Evolutionary conservation across 768 basidiomycete genomes (phyloP), one percentile per base, ranked within the genome.

Genomic region (Trametopsis cervina): DNA sequence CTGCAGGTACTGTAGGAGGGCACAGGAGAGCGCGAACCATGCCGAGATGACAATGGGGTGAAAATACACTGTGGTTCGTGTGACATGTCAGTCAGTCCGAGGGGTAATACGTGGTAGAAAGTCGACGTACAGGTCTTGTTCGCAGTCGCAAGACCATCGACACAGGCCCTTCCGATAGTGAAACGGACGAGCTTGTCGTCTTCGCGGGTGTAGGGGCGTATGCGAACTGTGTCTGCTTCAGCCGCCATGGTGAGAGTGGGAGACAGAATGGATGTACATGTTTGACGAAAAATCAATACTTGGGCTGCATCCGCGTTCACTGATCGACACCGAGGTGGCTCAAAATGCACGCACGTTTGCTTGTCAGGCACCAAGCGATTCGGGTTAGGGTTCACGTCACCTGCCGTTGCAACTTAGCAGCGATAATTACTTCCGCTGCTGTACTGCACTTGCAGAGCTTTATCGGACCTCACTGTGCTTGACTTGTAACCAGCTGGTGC

Each of bases 121-220:
- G 27, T 18, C 38, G 37, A 64, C 70, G 40, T 53, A 81, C 86
- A 69, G 63, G 65, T 68, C 50, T 65, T 71, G 59, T 90, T 90
- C 17, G 87, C 88, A 9, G 70, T 67, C 3, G 83, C 81, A 35
- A 89, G 72, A 13, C 70, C 67, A 55, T 85, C 84, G 74, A 89
- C 79, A 33, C 73, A 72, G 12, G 80, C 69, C 61, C 83, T 80
- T 37, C 78, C 81, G 18, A 88, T 64, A 56, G 72, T 69, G 63
- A 87, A 88, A 42, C 69, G 75, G n/a, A 78, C 73, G 5, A 73
- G 59, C 54, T 77, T 86, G 49, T 76, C 69, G 60, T 90, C 88
- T 4, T 62, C 57, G 10, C 69, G 51, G 21, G 60, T 52, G 57
- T 73, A 79, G 0, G 66, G 62, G 40, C 87, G 81, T 27, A 89